Percentiles rank a stretch among this genome's conserved stretches.
These are phyloP conservation scores for Candida ipomoeae DNA, from an alignment of 805 yeast genomes.

Conservation along the genomic window DNA sequence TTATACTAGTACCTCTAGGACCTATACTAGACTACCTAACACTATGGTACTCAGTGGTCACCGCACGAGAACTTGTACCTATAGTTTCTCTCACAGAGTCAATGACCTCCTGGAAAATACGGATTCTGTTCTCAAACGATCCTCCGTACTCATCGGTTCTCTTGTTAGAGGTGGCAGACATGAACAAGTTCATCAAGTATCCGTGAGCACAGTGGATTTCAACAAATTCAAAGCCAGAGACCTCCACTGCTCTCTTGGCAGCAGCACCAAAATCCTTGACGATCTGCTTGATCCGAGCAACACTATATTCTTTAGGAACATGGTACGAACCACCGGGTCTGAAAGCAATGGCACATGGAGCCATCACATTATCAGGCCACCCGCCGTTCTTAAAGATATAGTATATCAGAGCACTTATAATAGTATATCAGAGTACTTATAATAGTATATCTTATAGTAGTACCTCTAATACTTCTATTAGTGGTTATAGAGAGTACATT, in stretches of 20 bases:
- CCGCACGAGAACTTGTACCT: no score
- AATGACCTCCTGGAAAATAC: slow-evolving; percentile 42
- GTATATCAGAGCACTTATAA: no score
- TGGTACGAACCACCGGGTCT: slow-evolving; percentile 30
- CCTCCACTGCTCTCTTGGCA: slow-evolving; percentile 17
- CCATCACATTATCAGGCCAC: slow-evolving; percentile 1
- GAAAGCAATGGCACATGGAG: slow-evolving; percentile 37
- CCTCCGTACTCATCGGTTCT: slow-evolving; percentile 45
- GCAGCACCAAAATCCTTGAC: slow-evolving; percentile 9
- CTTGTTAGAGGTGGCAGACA: slow-evolving; percentile 30
- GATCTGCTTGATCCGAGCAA: slow-evolving; percentile 8
- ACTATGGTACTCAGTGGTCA: no score
- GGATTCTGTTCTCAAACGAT: slow-evolving; percentile 39
- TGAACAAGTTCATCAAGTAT: slow-evolving; percentile 37
- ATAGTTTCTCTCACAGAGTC: slow-evolving; percentile 40
- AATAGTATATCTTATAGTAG: no score
- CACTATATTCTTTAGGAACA: slow-evolving; percentile 23
- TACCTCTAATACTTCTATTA: no score
- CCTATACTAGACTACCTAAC: no score
- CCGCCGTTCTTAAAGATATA: not conserved
- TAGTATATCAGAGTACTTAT: no score
- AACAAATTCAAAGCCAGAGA: slow-evolving; percentile 41
- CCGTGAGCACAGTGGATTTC: slow-evolving; percentile 43
- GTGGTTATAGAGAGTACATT: no score
- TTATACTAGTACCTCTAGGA: no score